A percentile compares a stretch with the other conserved stretches of the same genome.
Evolutionary conservation across 2,329 filamentous ascomycete genomes (phyloP).

Genomic region (Fusarium marasasianum): DNA sequence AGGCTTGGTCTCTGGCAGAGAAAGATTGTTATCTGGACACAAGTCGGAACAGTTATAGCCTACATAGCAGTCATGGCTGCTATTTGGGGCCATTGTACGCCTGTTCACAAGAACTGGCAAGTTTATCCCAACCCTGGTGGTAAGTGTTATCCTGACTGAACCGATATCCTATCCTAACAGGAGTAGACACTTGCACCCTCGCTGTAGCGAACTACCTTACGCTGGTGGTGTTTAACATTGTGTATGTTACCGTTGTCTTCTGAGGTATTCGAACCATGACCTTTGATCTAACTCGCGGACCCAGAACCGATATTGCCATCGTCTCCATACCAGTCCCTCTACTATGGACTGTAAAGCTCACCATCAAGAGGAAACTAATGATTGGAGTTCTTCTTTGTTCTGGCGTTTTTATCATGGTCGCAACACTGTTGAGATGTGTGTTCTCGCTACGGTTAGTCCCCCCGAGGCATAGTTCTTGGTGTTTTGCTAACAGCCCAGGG

Average conservation of each 20-base stretch:
- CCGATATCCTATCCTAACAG: not conserved
- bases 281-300: slow-evolving; percentile 2
- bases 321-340: slow-evolving; percentile 53
- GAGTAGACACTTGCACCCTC: slow-evolving; percentile 47
- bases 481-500: slow-evolving; percentile 17
- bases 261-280: not conserved
- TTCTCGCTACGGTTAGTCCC: slow-evolving; percentile 44
- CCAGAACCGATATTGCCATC: slow-evolving; percentile 52
- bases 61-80: slow-evolving; percentile 48
- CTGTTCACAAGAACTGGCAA: slow-evolving; percentile 52
- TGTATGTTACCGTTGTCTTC: slow-evolving; percentile 36
- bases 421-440: slow-evolving; percentile 53
- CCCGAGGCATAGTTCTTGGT: rapidly evolving
- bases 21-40: slow-evolving; percentile 50
- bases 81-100: slow-evolving; percentile 50
- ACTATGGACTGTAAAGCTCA: slow-evolving; percentile 52
- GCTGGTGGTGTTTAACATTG: slow-evolving; percentile 50
- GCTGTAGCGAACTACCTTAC: slow-evolving; percentile 50
- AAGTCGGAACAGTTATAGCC: slow-evolving; percentile 40
- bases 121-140: slow-evolving; percentile 53
- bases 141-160: slow-evolving; percentile 17
- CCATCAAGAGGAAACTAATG: slow-evolving; percentile 49
- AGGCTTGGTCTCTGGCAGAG: slow-evolving; percentile 51
- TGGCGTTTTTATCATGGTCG: slow-evolving; percentile 55
- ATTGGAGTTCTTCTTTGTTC: slow-evolving; percentile 53